These are phyloP conservation scores for Thymus mandschuricus DNA, from an alignment of 257 asterid species.

Conservation along the genomic window DNA sequence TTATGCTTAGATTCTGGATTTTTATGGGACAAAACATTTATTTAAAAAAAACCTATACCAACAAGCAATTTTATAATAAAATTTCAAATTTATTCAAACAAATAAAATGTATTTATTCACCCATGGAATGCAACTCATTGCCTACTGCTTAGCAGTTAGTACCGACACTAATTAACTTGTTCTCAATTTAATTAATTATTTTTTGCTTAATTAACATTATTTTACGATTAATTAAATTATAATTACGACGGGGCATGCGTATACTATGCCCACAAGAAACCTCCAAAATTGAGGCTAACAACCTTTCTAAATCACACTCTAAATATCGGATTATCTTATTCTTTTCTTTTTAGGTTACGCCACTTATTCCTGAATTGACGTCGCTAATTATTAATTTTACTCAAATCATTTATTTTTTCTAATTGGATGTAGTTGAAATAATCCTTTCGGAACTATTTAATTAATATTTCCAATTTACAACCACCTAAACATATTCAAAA, in stretches of 20 bases:
- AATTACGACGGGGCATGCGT: not conserved
- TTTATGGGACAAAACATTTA: not conserved
- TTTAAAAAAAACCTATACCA: not conserved
- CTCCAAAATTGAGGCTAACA: constrained; percentile 18
- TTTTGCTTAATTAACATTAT: not conserved
- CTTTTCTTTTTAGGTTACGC: constrained; percentile 1
- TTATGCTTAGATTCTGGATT: not conserved
- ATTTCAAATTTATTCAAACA: constrained; percentile 1
- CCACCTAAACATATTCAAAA: constrained; percentile 28
- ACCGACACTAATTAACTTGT: constrained; percentile 6
- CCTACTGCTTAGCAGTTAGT: constrained; percentile 20
- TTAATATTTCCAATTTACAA: constrained; percentile 29
- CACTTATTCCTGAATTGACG: constrained; percentile 13
- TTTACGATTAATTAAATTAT: not conserved
- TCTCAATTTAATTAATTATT: not conserved
- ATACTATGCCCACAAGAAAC: constrained; percentile 18
- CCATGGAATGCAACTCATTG: constrained; percentile 29
- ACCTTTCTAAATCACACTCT: not conserved
- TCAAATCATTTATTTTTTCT: not conserved
- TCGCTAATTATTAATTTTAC: constrained; percentile 2
- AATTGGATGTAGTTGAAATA: constrained; percentile 25
- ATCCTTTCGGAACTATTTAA: constrained; percentile 24
- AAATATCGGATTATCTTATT: not conserved
- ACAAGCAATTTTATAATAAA: not conserved
- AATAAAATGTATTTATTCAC: not conserved